Conservation (phyloP, 129 eudicot genomes). For the Lonicera japonica region DNA sequence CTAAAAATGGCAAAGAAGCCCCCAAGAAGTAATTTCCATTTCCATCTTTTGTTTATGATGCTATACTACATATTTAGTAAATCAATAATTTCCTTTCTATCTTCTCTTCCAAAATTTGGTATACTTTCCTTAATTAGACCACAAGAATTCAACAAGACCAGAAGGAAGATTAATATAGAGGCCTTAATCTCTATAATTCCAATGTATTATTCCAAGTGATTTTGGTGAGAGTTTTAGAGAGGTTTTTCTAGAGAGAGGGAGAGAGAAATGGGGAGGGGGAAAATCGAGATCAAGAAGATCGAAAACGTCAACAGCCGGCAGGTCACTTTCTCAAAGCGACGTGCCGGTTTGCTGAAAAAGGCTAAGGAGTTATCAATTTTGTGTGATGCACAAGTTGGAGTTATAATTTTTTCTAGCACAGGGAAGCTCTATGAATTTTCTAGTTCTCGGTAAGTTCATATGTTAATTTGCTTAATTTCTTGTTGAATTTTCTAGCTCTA, state of each 20-base stretch:
- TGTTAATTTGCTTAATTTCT: background rate
- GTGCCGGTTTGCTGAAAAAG: conserved; percentile 64
- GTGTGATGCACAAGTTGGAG: conserved; percentile 73
- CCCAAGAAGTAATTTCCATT: conserved; percentile 7
- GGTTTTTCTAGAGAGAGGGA: background rate
- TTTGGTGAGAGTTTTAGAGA: background rate
- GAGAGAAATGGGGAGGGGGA: conserved; percentile 63
- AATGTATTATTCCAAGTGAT: conserved; percentile 9
- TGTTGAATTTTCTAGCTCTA: background rate
- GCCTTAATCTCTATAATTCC: conserved; percentile 8
- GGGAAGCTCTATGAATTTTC: conserved; percentile 72
- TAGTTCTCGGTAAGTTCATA: conserved; percentile 44
- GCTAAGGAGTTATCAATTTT: conserved; percentile 65
- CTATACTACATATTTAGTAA: conserved; percentile 23
- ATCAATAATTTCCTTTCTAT: conserved; percentile 32
- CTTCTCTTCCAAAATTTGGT: conserved; percentile 24
- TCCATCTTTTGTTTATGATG: conserved; percentile 10
- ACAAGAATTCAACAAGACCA: conserved; percentile 15
- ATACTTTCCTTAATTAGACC: conserved; percentile 27
- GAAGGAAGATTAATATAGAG: conserved; percentile 6
- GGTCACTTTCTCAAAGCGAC: conserved; percentile 71
- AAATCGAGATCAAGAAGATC: conserved; percentile 79
- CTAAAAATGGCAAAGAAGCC: conserved; percentile 18
- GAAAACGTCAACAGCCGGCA: conserved; percentile 70
- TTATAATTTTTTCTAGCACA: conserved; percentile 70